Conservation (phyloP, 1,139 yeast genomes). For the Protomyces lactucae-debilis region DNA sequence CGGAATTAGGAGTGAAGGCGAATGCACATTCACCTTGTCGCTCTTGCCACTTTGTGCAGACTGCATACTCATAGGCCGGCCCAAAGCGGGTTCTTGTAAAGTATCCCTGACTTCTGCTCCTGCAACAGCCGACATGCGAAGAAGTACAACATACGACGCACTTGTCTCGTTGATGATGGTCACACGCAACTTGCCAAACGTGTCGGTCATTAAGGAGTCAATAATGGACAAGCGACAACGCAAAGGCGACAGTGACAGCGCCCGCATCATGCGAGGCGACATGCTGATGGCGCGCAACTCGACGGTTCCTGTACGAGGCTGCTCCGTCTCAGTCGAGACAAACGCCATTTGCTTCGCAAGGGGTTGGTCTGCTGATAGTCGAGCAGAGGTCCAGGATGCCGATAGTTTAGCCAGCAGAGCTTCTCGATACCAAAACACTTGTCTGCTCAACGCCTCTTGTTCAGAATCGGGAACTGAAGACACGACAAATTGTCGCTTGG, state of each 20-base stretch:
- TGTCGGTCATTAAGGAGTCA: background rate
- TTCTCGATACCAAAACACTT: conserved; percentile 76
- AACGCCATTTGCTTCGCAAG: background rate
- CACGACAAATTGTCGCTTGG: conserved; percentile 69
- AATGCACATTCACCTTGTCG: background rate
- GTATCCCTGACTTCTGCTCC: background rate
- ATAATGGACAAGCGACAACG: background rate
- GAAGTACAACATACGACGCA: background rate
- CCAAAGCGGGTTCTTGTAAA: background rate
- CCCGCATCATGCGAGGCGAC: conserved; percentile 43
- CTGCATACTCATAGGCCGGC: background rate
- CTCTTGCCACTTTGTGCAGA: background rate
- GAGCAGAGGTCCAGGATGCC: conserved; percentile 56
- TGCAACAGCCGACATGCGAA: background rate
- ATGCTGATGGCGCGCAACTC: conserved; percentile 65
- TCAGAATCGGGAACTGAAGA: conserved; percentile 39
- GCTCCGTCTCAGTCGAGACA: background rate
- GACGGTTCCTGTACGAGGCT: conserved; percentile 50
- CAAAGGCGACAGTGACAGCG: conserved; percentile 17
- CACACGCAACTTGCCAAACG: background rate
- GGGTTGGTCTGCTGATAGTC: background rate
- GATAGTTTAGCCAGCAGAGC: conserved; percentile 52
- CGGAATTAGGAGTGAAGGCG: background rate
- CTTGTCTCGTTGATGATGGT: background rate
- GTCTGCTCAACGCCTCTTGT: conserved; percentile 45